phyloP scores from a whole-genome alignment of 257 asterid genomes.

The Gentiana macrophylla region DNA sequence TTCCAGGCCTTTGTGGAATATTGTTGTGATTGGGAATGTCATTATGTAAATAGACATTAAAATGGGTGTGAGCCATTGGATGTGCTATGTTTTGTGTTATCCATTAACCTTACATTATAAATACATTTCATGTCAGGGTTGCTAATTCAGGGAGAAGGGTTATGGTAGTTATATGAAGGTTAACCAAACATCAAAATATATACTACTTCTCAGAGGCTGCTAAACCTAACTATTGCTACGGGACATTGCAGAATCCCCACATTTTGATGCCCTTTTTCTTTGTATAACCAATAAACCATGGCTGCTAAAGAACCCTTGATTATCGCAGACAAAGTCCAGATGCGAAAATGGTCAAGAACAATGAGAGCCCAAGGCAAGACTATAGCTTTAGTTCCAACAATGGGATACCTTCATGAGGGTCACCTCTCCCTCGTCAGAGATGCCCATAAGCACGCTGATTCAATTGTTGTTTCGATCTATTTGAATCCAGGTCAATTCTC shows the following conservation, averaged over 20 bases:
- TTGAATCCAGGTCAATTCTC: conserved; percentile 93
- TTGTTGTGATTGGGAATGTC: too few relatives aligned
- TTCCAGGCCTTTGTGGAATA: too few relatives aligned
- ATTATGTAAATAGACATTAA: too few relatives aligned
- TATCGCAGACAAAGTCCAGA: conserved; percentile 48
- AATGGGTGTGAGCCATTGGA: too few relatives aligned
- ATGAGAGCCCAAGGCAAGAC: conserved; percentile 45
- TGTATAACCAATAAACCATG: conserved; percentile 13
- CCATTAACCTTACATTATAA: too few relatives aligned
- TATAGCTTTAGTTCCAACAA: conserved; percentile 82
- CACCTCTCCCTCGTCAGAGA: conserved; percentile 67
- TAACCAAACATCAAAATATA: too few relatives aligned
- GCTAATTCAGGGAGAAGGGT: too few relatives aligned
- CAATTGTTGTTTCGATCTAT: conserved; percentile 69
- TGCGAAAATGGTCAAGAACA: conserved; percentile 80
- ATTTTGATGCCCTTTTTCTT: not conserved
- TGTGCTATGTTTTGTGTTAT: too few relatives aligned
- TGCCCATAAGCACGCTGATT: conserved; percentile 42
- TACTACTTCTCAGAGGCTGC: too few relatives aligned
- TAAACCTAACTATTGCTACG: not conserved
- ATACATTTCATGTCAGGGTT: too few relatives aligned
- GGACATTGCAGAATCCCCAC: not conserved
- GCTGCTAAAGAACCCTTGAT: conserved; percentile 41
- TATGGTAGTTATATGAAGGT: too few relatives aligned
- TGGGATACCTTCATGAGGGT: conserved; percentile 94